phyloP scores from a whole-genome alignment of 257 asterid species.

The Buddleja alternifolia region DNA sequence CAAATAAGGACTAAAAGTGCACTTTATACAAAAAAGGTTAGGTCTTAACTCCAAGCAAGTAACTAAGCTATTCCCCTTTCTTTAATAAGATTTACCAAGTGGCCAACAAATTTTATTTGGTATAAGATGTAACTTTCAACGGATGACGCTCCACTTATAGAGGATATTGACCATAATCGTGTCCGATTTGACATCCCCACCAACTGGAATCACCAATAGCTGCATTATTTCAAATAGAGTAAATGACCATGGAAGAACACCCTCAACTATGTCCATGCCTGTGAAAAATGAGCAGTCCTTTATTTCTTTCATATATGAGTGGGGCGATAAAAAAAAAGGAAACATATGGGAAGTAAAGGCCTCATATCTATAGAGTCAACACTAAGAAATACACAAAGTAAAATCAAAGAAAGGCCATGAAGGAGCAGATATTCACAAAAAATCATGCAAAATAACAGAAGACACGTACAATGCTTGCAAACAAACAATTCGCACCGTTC shows the following conservation, averaged over 20 bases:
- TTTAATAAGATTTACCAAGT: not conserved
- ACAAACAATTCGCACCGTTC: constrained; percentile 2
- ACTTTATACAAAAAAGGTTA: not conserved
- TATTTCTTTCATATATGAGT: constrained; percentile 10
- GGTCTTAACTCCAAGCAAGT: constrained; percentile 1
- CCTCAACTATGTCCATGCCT: not conserved
- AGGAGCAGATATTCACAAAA: too few species aligned
- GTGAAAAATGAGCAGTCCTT: not conserved
- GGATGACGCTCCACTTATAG: not conserved
- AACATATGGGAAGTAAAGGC: not conserved
- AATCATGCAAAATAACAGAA: too few species aligned
- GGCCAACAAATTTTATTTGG: constrained; percentile 10
- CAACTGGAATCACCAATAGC: not conserved
- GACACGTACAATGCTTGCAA: not conserved
- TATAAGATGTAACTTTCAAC: not conserved
- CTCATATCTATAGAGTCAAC: not conserved
- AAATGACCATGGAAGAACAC: not conserved
- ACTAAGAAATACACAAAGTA: not conserved
- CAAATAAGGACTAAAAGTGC: not conserved
- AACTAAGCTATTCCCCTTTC: not conserved
- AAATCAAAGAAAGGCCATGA: constrained; percentile 13
- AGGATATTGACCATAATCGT: not conserved
- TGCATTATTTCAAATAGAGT: constrained; percentile 3
- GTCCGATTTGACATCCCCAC: not conserved
- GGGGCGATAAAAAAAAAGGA: not conserved